phyloP scores from a whole-genome alignment of 345 rosid species.

The Excoecaria cochinchinensis region DNA sequence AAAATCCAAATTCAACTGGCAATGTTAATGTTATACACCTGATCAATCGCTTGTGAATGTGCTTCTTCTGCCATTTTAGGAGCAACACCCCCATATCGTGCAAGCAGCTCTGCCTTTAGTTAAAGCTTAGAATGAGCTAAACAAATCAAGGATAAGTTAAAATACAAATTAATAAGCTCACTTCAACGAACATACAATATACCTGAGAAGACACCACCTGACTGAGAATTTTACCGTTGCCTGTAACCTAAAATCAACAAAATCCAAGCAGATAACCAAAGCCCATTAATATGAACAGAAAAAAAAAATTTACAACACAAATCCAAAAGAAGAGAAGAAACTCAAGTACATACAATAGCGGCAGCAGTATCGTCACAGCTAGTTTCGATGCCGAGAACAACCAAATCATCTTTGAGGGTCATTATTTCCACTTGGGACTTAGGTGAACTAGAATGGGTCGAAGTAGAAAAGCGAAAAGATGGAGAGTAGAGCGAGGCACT shows the following conservation, averaged over 20 bases:
- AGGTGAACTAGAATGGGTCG: slow-evolving; percentile 8
- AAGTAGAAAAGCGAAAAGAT: slow-evolving; percentile 23
- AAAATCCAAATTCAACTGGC: neutral
- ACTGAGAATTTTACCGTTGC: slow-evolving; percentile 82
- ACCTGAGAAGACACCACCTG: slow-evolving; percentile 98
- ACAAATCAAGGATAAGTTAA: neutral
- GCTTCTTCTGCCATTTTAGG: slow-evolving; percentile 98
- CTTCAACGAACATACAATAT: neutral
- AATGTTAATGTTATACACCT: slow-evolving; percentile 35
- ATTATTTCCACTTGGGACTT: slow-evolving; percentile 6
- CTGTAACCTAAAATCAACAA: slow-evolving; percentile 56
- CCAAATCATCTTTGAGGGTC: slow-evolving; percentile 45
- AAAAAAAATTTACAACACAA: neutral
- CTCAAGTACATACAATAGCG: slow-evolving; percentile 57
- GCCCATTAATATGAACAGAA: neutral
- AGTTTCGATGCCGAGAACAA: slow-evolving; percentile 89
- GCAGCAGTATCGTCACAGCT: slow-evolving; percentile 99
- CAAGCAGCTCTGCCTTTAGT: slow-evolving; percentile 82
- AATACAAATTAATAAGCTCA: neutral
- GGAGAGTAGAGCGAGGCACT: slow-evolving; percentile 22
- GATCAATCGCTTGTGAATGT: slow-evolving; percentile 74
- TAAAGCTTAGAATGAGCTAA: slow-evolving; percentile 18
- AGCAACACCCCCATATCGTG: slow-evolving; percentile 87
- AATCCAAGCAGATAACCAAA: neutral
- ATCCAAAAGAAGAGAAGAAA: neutral